Evolutionary conservation across 352 stramenopile species (phyloP).

Genomic region (Globisporangium echinulatum): DNA sequence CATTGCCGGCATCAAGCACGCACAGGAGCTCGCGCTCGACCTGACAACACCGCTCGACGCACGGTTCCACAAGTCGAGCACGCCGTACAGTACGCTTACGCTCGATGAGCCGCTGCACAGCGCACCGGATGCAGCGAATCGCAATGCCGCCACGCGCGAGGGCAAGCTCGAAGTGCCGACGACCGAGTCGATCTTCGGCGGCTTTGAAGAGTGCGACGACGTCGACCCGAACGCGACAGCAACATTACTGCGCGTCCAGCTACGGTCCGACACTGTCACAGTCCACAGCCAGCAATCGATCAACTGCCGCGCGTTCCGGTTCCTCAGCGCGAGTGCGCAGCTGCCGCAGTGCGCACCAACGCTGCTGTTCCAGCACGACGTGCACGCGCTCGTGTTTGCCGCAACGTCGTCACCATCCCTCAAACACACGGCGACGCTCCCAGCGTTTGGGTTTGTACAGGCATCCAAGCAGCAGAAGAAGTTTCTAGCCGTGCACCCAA

Average conservation of each 20-base stretch:
- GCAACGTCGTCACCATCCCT: constrained; percentile 20
- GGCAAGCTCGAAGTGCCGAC: constrained; percentile 62
- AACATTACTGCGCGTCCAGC: constrained; percentile 32
- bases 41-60: constrained; percentile 42
- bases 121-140: constrained; percentile 23
- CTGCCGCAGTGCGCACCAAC: constrained; percentile 11
- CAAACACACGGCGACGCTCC: constrained; percentile 46
- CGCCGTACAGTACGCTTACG: constrained; percentile 67
- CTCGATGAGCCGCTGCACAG: constrained; percentile 50
- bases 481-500: constrained; percentile 58
- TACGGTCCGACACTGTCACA: too few relatives aligned
- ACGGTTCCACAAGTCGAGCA: constrained; percentile 79
- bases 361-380: constrained; percentile 78
- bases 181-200: constrained; percentile 67
- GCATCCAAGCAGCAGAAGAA: constrained; percentile 87
- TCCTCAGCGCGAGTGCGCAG: constrained; percentile 33
- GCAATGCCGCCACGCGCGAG: constrained; percentile 14
- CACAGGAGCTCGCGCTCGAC: constrained; percentile 44
- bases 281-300: constrained; percentile 12
- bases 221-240: constrained; percentile 68
- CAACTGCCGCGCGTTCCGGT: constrained; percentile 65
- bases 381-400: constrained; percentile 67
- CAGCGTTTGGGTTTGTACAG: constrained; percentile 81
- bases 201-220: constrained; percentile 79
- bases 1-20: constrained; percentile 44